These are phyloP conservation scores for Xylariaceae sp. DNA, from an alignment of 2,329 filamentous ascomycete genomes.

Conservation along the genomic window DNA sequence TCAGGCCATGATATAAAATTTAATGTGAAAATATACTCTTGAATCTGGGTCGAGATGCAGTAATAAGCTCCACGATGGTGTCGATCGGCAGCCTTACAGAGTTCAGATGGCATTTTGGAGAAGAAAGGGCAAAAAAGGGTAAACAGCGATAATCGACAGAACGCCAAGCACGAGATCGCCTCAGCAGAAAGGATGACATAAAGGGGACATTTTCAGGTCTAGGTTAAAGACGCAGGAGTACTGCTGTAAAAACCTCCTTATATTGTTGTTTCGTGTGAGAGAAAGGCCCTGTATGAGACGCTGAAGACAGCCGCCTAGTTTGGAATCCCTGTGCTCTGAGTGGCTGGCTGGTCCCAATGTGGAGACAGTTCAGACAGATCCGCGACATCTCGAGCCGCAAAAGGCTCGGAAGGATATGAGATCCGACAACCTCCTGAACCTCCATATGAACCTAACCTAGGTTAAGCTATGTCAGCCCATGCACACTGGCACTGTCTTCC, in stretches of 20 bases:
- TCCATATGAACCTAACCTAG: conserved; percentile 1
- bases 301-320: neutral
- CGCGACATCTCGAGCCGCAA: conserved; percentile 35
- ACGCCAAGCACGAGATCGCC: conserved; percentile 15
- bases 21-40: no score
- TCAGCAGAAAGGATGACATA: neutral
- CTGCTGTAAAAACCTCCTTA: neutral
- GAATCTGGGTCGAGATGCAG: no score
- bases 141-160: conserved; percentile 18
- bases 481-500: no score
- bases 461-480: no score
- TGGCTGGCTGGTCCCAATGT: conserved; percentile 7
- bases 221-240: neutral
- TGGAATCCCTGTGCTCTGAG: neutral
- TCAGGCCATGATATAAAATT: no score
- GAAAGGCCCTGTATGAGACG: conserved; percentile 35
- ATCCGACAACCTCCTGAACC: conserved; percentile 7
- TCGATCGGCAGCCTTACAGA: conserved; percentile 12
- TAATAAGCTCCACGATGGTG: no score
- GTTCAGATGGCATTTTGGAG: conserved; percentile 13
- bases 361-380: conserved; percentile 21
- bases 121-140: conserved; percentile 1
- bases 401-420: conserved; percentile 8
- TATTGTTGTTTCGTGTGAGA: conserved; percentile 35
- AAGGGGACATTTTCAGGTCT: conserved; percentile 4